Conservation (phyloP, 75 land plant species). For the Larix kaempferi region DNA sequence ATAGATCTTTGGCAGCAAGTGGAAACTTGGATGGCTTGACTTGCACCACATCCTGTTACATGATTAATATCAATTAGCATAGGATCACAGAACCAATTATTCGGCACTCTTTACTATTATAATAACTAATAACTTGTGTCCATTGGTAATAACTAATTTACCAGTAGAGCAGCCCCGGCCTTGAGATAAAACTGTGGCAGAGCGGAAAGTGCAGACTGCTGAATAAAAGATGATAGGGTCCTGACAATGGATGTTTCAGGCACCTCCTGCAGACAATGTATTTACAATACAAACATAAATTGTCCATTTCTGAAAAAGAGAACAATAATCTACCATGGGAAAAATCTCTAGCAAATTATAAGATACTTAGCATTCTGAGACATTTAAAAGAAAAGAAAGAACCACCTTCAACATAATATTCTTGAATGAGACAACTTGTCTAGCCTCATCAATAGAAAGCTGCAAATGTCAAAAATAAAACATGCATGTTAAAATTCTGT, state of each 20-base stretch:
- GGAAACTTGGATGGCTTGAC: slow-evolving; percentile 43
- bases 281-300: no score
- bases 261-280: slow-evolving; percentile 28
- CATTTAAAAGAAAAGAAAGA: not conserved
- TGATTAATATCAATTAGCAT: not conserved
- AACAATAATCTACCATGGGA: no score
- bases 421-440: slow-evolving; percentile 52
- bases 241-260: slow-evolving; percentile 53
- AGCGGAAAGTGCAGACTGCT: slow-evolving; percentile 35
- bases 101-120: no score
- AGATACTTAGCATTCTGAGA: not conserved
- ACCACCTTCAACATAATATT: slow-evolving; percentile 64
- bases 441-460: slow-evolving; percentile 64
- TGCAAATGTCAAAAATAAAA: slow-evolving; percentile 25
- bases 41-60: slow-evolving; percentile 73
- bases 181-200: slow-evolving; percentile 58
- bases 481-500: not conserved
- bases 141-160: slow-evolving; percentile 17
- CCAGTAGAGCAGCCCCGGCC: slow-evolving; percentile 75
- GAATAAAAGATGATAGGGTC: slow-evolving; percentile 37
- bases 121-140: no score
- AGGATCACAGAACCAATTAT: no score
- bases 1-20: slow-evolving; percentile 57
- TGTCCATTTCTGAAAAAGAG: no score
- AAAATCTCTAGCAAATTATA: no score